Evolutionary conservation across 169 alveolate species (phyloP).

Genomic region (Cryptosporidium bovis): DNA sequence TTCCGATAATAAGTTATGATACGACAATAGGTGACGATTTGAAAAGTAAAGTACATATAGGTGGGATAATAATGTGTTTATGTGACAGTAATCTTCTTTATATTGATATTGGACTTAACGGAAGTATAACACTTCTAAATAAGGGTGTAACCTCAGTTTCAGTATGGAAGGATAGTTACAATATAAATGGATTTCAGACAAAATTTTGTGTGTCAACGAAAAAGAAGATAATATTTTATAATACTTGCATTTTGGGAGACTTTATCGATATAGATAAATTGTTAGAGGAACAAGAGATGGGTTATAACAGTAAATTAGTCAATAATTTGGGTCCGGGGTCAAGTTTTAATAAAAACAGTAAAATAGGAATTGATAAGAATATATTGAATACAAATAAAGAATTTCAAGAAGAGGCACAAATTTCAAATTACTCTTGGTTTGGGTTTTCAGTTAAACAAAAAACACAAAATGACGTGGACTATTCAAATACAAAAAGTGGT

Average conservation of each 20-base stretch:
- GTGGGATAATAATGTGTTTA: constrained; percentile 42
- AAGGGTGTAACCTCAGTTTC: constrained; percentile 50
- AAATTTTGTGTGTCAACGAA: constrained; percentile 58
- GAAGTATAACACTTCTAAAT: constrained; percentile 20
- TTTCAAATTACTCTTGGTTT: constrained; percentile 40
- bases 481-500: neutral
- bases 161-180: constrained; percentile 52
- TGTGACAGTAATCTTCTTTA: constrained; percentile 38
- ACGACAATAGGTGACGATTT: constrained; percentile 11
- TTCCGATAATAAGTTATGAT: constrained; percentile 41
- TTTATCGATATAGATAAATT: constrained; percentile 23
- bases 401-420: too few relatives aligned
- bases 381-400: too few relatives aligned
- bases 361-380: constrained; percentile 3
- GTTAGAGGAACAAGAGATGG: neutral
- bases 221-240: constrained; percentile 41
- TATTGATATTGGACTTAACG: constrained; percentile 42
- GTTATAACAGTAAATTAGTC: neutral
- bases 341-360: neutral
- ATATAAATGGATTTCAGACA: constrained; percentile 33
- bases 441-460: constrained; percentile 14
- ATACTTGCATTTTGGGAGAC: constrained; percentile 63
- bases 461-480: neutral
- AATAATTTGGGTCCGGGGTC: neutral
- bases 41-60: constrained; percentile 16